Percentiles rank a stretch among this genome's conserved stretches.
Evolutionary conservation across 257 asterid species (phyloP).

Genomic region (Solanum clarkiae): DNA sequence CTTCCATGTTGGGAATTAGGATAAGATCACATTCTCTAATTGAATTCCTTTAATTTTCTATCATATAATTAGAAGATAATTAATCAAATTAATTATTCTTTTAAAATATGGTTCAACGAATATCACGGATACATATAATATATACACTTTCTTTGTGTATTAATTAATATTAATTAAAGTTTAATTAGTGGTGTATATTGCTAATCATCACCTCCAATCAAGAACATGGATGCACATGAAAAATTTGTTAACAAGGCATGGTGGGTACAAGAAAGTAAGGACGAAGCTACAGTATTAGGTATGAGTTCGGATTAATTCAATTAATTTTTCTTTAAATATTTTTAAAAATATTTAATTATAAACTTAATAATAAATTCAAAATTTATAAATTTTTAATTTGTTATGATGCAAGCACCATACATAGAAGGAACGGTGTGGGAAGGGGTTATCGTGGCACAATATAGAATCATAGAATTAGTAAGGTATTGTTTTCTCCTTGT

Average conservation of each 20-base stretch:
- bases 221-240: background rate
- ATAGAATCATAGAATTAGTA: background rate
- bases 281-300: background rate
- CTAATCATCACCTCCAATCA: background rate
- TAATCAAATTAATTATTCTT: background rate
- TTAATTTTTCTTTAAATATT: background rate
- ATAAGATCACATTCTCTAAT: background rate
- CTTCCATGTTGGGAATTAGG: background rate
- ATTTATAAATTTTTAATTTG: background rate
- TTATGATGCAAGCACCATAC: background rate
- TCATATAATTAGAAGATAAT: constrained; percentile 1
- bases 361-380: background rate
- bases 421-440: background rate
- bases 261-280: background rate
- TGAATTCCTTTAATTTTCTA: background rate
- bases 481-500: background rate
- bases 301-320: background rate
- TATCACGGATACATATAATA: background rate
- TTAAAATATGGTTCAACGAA: background rate
- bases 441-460: background rate
- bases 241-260: background rate
- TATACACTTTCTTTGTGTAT: background rate
- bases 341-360: too few species aligned
- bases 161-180: background rate
- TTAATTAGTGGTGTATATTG: background rate